phyloP scores from a whole-genome alignment of 2,329 filamentous ascomycete species.

The Madurella mycetomatis region DNA sequence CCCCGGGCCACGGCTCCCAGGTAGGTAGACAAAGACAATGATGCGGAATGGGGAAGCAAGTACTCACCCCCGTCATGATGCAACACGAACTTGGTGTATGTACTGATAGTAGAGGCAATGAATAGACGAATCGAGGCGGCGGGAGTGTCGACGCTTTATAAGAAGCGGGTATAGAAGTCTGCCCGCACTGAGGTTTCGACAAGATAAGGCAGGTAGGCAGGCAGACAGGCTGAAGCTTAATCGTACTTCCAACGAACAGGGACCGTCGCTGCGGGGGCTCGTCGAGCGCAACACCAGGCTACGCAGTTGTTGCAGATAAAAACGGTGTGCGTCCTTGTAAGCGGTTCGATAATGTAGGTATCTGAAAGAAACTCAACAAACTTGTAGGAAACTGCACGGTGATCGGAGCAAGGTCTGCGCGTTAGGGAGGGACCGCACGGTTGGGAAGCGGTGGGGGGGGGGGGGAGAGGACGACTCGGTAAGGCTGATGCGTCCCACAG shows the following conservation, averaged over 20 bases:
- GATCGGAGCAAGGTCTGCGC: constrained; percentile 17
- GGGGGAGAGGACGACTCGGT: constrained; percentile 20
- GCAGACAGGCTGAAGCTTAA: background rate
- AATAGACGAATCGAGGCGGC: background rate
- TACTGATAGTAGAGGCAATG: background rate
- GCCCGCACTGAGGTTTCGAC: constrained; percentile 3
- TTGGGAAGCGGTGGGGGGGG: constrained; percentile 13
- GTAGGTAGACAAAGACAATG: constrained; percentile 7
- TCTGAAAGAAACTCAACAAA: background rate
- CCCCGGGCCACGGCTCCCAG: constrained; percentile 19
- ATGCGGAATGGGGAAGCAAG: constrained; percentile 2
- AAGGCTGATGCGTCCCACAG: constrained; percentile 26
- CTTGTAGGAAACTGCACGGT: background rate
- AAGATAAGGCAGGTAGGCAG: background rate
- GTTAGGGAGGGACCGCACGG: constrained; percentile 5
- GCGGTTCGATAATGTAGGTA: background rate
- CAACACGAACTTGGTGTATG: background rate
- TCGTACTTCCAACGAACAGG: background rate
- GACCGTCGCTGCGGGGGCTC: background rate
- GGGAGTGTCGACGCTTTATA: background rate
- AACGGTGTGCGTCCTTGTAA: background rate
- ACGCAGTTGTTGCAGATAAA: background rate
- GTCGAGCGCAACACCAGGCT: background rate
- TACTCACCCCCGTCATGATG: constrained; percentile 11
- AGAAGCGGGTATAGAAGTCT: constrained; percentile 3